These are phyloP conservation scores for Aspergillus kassunensis DNA, from an alignment of 495 filamentous ascomycete genomes.

Conservation along the genomic window DNA sequence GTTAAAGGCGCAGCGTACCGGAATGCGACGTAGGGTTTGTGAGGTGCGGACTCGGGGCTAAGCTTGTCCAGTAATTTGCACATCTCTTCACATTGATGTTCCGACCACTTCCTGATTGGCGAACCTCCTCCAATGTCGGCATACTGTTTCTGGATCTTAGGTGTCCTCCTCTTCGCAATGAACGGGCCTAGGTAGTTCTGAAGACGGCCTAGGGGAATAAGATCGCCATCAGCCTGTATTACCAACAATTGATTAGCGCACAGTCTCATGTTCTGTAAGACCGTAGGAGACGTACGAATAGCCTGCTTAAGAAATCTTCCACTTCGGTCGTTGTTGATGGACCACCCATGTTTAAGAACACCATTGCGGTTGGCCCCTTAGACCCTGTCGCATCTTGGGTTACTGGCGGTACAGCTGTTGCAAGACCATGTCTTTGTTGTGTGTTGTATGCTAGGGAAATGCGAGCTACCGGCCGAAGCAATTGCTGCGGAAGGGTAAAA, in stretches of 20 bases:
- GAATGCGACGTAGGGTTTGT: slow-evolving; percentile 99
- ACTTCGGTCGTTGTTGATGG: slow-evolving; percentile 87
- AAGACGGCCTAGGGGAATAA: slow-evolving; percentile 92
- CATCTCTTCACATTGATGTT: slow-evolving; percentile 87
- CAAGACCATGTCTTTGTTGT: slow-evolving; percentile 40
- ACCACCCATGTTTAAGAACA: slow-evolving; percentile 99
- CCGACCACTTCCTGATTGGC: slow-evolving; percentile 96
- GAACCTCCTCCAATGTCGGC: slow-evolving; percentile 93
- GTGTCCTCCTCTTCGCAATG: slow-evolving; percentile 80
- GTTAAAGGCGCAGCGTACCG: slow-evolving; percentile 92
- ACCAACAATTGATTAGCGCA: slow-evolving; percentile 1
- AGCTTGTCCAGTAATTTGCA: slow-evolving; percentile 91
- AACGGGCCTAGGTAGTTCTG: slow-evolving; percentile 87
- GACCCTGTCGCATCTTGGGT: slow-evolving; percentile 62
- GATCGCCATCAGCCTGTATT: slow-evolving; percentile 76
- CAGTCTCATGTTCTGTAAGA: neutral
- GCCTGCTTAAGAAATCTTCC: slow-evolving; percentile 80
- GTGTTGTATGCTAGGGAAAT: slow-evolving; percentile 24
- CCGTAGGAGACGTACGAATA: slow-evolving; percentile 66
- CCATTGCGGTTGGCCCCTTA: slow-evolving; percentile 84
- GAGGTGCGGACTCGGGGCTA: slow-evolving; percentile 88
- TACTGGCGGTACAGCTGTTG: slow-evolving; percentile 68
- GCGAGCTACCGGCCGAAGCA: slow-evolving; percentile 26
- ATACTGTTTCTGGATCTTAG: slow-evolving; percentile 95
- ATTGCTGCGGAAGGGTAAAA: slow-evolving; percentile 28